Evolutionary conservation across 257 asterid species (phyloP).

Genomic region (Primulina tabacum): DNA sequence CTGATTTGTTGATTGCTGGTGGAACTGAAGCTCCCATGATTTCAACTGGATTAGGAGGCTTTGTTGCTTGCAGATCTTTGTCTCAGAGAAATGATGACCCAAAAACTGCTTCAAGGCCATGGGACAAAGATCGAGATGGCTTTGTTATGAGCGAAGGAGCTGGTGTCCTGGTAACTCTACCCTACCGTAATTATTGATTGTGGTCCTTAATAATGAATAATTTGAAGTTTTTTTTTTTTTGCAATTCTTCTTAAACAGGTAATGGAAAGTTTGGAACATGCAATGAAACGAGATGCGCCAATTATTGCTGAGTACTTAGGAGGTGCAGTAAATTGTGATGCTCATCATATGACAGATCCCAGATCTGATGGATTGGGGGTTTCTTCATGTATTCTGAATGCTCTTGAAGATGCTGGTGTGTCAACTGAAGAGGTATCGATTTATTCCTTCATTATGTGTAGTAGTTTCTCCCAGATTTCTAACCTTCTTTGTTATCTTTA

Average conservation of each 20-base stretch:
- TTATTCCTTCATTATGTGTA: conserved; percentile 18
- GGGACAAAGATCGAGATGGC: conserved; percentile 64
- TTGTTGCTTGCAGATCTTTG: conserved; percentile 70
- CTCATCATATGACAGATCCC: conserved; percentile 98
- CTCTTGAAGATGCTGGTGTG: conserved; percentile 88
- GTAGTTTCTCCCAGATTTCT: neutral
- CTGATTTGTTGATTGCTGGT: conserved; percentile 70
- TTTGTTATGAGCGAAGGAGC: conserved; percentile 68
- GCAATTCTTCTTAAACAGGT: conserved; percentile 46
- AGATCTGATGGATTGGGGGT: conserved; percentile 97
- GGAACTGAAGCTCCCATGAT: conserved; percentile 61
- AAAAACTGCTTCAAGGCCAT: conserved; percentile 65
- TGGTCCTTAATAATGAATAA: no score
- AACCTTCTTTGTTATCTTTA: neutral
- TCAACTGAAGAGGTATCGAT: conserved; percentile 81
- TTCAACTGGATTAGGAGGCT: conserved; percentile 62
- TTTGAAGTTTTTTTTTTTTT: conserved; percentile 16
- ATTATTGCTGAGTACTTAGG: conserved; percentile 95
- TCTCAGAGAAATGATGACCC: conserved; percentile 74
- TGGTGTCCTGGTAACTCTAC: conserved; percentile 47
- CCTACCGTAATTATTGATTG: conserved; percentile 1
- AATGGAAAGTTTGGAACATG: conserved; percentile 97
- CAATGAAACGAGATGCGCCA: conserved; percentile 87
- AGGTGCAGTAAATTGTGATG: conserved; percentile 93
- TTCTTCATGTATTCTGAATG: conserved; percentile 74